Base-by-base conservation (phyloP, 495 filamentous ascomycete species). In the Tricharina praecox region DNA sequence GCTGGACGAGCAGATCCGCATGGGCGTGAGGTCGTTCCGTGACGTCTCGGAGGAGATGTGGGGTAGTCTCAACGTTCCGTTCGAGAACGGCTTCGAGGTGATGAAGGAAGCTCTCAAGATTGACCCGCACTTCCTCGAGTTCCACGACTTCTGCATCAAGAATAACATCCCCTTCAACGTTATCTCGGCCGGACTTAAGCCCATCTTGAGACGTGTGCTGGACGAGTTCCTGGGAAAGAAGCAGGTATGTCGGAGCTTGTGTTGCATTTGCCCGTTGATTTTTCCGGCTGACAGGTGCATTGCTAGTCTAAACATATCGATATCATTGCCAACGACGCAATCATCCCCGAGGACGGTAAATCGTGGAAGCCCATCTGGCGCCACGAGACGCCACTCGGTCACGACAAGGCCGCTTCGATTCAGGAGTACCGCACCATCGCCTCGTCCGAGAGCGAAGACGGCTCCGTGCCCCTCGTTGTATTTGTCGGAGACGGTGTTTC, bases 401-500 rank as follows among this genome's bases (percentile, higher is more conserved):
- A 82, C 61, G 79, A 82, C 66, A 84, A 84, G 56, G 76, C 75
- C 1, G 61, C 72, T 4, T 78, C 72, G 1, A 73, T 85, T 32
- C 67, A 72, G 44, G 76, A 80, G 50, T 77, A 70, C 38, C 69
- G 76, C 4, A 58, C 54, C 9, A 60, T 67, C 30, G 78, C 76
- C 0, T 65, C 69, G 28, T 60, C 71, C 4, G 62, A 67, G 39
- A 70, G 68, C 43, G 68, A 70, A 1, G 72, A 80, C 26, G 74
- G 71, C 41, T 73, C 77, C 11, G 72, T 81, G 36, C 81, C 81
- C 4, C 67, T 79, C 1, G 77, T 85, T 49, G 66, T 85, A 33
- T 86, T 85, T 60, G 81, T 84, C 52, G 80, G 81, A 42, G 81
- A 85, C 61, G 81, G 81, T 1, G 78, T 86, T 13, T 81, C 77